Base-by-base conservation (phyloP, 1,139 yeast genomes). In the Scheffersomyces cryptocercus region DNA sequence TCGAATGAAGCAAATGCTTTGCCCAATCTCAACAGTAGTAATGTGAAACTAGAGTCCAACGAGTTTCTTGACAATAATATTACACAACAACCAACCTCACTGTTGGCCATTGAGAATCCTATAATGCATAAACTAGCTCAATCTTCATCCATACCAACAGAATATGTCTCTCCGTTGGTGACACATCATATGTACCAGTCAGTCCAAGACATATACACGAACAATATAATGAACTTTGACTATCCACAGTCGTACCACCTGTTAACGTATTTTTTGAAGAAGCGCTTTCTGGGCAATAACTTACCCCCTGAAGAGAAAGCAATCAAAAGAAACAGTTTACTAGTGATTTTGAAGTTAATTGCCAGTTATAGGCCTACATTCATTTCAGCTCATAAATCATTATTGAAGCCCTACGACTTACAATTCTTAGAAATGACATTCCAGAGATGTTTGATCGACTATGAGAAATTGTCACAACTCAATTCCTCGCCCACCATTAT, bases 331-430 rank as follows among this genome's bases (percentile, higher is more conserved):
- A 64, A 52, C 65, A 82, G 62, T 45, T 57, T 85, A 38, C 69
- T 83, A 32, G 74, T 75, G 24, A 81, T 84, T 31, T 75, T 86
- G 11, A 82, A 81, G 58, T 72, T 85, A 30, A 84, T 84, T 67
- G 85, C 88, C 3, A 81, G 83, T 50, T 84, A 84, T 56, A 68
- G 88, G 45, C 89, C 90, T 12, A 81, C 87, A 12, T 84, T 84
- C 52, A 84, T 83, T 16, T 79, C 86, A n/a, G 85, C 88, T 0
- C 85, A 86, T 46, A 80, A 85, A 53, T 79, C 82, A 7, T 65
- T 84, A 38, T 59, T 73, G 43, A 82, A 79, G 53, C 88, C 85
- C 44, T 79, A 79, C 61, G 90, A 84, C 59, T 63, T 84, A 39
- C 74, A 82, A 39, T 77, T 84, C 50, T 77, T 86, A 13, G 93